A percentile compares a stretch with the other conserved stretches of the same genome.
Evolutionary conservation across 2,329 filamentous ascomycete genomes (phyloP).

Genomic region (Talaromyces marneffei): DNA sequence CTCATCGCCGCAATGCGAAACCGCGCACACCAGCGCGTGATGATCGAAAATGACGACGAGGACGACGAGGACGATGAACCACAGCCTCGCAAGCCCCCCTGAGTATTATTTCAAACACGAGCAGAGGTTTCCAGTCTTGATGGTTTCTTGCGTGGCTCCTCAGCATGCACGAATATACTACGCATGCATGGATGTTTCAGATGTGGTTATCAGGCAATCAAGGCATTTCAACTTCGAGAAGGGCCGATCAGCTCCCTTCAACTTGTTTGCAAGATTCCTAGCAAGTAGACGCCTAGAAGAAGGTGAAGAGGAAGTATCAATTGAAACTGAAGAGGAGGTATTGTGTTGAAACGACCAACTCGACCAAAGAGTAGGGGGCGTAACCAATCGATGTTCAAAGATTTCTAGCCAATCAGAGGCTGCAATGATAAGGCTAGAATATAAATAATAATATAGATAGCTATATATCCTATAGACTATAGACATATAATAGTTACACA

Average conservation of each 20-base stretch:
- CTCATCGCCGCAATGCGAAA: not conserved
- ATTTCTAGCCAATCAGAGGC: too few species aligned
- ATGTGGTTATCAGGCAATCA: conserved; percentile 2
- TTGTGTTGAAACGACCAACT: too few species aligned
- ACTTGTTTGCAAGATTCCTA: not conserved
- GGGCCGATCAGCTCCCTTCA: not conserved
- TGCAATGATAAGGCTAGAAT: too few species aligned
- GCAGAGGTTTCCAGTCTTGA: not conserved
- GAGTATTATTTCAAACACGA: not conserved
- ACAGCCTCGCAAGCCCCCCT: not conserved
- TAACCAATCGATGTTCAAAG: too few species aligned
- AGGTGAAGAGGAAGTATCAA: not conserved
- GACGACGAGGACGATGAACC: not conserved
- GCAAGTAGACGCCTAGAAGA: not conserved
- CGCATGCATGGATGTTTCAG: conserved; percentile 6
- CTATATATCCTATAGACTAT: too few species aligned
- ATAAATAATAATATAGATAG: too few species aligned
- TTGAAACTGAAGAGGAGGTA: too few species aligned
- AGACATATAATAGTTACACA: too few species aligned
- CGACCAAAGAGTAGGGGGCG: too few species aligned
- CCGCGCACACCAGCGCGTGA: not conserved
- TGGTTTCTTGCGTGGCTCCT: not conserved
- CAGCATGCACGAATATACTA: not conserved
- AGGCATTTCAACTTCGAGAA: not conserved
- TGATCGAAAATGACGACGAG: not conserved